phyloP scores from a whole-genome alignment of 1,284 basidiomycete genomes.

The Melampsora larici-populina region DNA sequence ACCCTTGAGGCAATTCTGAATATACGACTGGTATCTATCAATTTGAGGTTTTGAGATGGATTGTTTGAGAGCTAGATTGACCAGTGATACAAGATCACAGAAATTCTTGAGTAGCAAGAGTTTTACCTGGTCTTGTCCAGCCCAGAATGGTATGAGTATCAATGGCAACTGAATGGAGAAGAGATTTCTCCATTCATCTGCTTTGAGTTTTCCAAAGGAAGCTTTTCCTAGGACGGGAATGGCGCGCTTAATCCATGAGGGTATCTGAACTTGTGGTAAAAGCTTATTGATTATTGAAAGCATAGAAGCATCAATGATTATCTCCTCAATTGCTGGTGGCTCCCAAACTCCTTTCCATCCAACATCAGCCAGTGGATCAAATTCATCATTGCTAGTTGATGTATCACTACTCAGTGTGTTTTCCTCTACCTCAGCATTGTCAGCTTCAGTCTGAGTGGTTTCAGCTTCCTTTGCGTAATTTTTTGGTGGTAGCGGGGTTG shows the following conservation, averaged over 20 bases:
- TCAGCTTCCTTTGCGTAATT: no score
- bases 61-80: neutral
- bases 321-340: neutral
- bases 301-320: neutral
- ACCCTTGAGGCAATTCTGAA: neutral
- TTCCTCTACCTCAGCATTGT: neutral
- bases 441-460: neutral
- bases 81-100: constrained; percentile 8
- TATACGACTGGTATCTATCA: neutral
- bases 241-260: constrained; percentile 16
- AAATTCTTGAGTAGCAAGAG: constrained; percentile 18
- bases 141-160: no score
- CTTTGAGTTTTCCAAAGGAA: constrained; percentile 21
- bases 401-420: constrained; percentile 2
- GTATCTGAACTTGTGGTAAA: constrained; percentile 9
- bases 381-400: neutral
- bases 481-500: neutral
- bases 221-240: constrained; percentile 38
- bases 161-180: no score
- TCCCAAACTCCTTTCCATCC: constrained; percentile 24
- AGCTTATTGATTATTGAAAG: neutral
- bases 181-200: constrained; percentile 26
- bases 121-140: neutral
- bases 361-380: neutral
- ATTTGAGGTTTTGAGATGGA: neutral